Base-by-base conservation (phyloP, 2,329 filamentous ascomycete species). In the Gyromitra esculenta region DNA sequence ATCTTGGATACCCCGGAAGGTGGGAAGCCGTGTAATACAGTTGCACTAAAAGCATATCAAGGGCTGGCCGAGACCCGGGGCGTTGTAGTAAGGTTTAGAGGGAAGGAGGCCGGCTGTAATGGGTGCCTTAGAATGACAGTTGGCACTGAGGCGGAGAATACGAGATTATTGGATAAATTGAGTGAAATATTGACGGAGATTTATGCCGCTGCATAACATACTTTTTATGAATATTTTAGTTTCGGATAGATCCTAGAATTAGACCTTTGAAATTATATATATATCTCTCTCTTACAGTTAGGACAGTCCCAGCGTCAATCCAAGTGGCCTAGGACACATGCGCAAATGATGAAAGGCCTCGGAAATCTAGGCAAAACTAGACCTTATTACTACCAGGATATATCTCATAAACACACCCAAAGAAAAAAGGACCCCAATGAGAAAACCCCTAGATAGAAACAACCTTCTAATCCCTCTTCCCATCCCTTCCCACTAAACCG, bases 91-190 rank as follows among this genome's bases (percentile, higher is more conserved):
- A 87, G 96, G 69, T 99, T 98, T 84, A 87, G 96, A 80, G 96
- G 96, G 62, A 96, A 94, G 85, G 96, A 99, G 86, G 87, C 92
- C 79, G 95, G 94, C 3, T 99, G 96, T 82, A 84, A 91, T 54
- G 96, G 95, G 0, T 97, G 95, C 82, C 84, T 99, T 83, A 89
- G 96, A 71, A 93, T 98, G 80, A 99, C 96, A 0, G 89, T 99
- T 11, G 96, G 96, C 15, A 98, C 95, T 0, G 92, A 96, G 83
- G 85, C 89, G 0, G 96, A 99, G 84, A 92, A 96, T 7, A 91
- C 90, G 35, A 87, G 90, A 75, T 93, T 98, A 82, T 82, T 99
- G 80, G 85, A 85, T 21, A 90, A 94, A 80, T 84, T 97, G 25
- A 85, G 85, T 79, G 77, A 82, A 78, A 84, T 90, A 78, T 76